These are phyloP conservation scores for Pleurotus tuoliensis DNA, from an alignment of 768 basidiomycete genomes.

Conservation along the genomic window DNA sequence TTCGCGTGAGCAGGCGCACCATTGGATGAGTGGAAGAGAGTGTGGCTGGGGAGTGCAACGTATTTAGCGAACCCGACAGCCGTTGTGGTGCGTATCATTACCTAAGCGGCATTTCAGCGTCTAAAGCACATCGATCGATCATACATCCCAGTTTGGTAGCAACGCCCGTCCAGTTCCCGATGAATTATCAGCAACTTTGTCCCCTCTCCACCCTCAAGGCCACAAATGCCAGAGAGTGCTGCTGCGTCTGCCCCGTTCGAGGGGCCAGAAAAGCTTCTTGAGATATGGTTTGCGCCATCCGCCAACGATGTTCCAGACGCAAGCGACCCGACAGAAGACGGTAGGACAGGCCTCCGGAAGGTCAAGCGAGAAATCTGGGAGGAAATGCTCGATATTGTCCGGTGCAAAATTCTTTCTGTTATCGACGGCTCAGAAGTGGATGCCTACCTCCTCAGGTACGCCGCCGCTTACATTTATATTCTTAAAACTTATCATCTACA, in stretches of 20 bases:
- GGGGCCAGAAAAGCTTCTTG: conserved; percentile 92
- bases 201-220: neutral
- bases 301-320: conserved; percentile 52
- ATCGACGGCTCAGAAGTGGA: conserved; percentile 88
- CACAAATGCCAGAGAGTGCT: conserved; percentile 16
- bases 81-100: no score
- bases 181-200: neutral
- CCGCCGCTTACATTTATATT: conserved; percentile 7
- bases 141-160: no score
- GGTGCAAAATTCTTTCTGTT: conserved; percentile 92
- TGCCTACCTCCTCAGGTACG: conserved; percentile 91
- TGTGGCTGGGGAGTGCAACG: no score
- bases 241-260: conserved; percentile 66
- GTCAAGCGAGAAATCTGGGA: conserved; percentile 84
- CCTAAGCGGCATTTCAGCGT: no score
- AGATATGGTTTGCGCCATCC: conserved; percentile 94
- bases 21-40: neutral
- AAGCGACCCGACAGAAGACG: conserved; percentile 25
- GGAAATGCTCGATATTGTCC: conserved; percentile 94
- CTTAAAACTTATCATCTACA: conserved; percentile 29
- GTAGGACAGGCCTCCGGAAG: conserved; percentile 68
- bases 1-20: conserved; percentile 33
- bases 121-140: no score
- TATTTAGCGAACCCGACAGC: no score
- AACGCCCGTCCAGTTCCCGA: no score